These are phyloP conservation scores for Penicillium verhagenii DNA, from an alignment of 495 filamentous ascomycete species.

Conservation along the genomic window DNA sequence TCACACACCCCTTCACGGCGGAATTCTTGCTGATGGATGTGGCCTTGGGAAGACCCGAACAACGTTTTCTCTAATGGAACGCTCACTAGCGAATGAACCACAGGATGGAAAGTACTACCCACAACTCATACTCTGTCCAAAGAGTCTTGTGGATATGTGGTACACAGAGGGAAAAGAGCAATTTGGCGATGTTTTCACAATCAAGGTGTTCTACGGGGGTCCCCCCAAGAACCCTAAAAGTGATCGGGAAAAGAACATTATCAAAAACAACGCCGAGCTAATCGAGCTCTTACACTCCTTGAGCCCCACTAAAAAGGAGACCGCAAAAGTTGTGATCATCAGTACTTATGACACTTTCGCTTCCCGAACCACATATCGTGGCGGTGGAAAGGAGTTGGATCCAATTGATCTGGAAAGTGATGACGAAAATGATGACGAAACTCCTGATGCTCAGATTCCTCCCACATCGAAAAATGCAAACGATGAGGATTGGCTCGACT, in stretches of 20 bases:
- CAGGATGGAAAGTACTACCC: background rate
- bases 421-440: background rate
- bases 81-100: background rate
- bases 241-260: background rate
- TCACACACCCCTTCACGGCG: background rate
- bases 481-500: background rate
- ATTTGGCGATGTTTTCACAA: background rate
- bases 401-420: background rate
- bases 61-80: background rate
- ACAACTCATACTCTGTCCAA: background rate
- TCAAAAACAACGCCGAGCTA: background rate
- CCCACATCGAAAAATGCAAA: background rate
- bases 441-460: background rate
- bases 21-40: background rate
- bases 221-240: background rate
- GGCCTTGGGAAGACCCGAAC: background rate
- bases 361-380: background rate
- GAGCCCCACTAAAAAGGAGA: background rate
- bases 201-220: background rate
- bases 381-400: background rate
- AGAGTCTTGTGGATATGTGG: background rate
- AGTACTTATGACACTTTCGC: background rate
- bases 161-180: background rate
- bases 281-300: background rate
- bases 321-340: background rate